A percentile compares a stretch with the other conserved stretches of the same genome.
phyloP scores from a whole-genome alignment of 257 asterid species.

The Solanum appendiculatum region DNA sequence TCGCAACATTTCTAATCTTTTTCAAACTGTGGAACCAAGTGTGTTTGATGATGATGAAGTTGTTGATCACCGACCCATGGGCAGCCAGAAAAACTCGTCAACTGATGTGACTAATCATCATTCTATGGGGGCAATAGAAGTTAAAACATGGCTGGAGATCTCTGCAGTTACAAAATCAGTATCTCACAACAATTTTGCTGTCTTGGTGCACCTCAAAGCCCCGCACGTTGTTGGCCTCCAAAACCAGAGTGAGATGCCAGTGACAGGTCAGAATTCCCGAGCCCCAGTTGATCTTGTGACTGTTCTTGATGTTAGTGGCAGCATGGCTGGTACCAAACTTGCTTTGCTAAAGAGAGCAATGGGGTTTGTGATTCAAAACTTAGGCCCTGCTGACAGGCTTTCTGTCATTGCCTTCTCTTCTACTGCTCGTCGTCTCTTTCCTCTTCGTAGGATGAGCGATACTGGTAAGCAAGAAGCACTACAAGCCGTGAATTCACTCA shows the following conservation, averaged over 20 bases:
- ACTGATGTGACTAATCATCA: conserved; percentile 3
- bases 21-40: conserved; percentile 38
- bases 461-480: conserved; percentile 60
- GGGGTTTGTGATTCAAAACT: conserved; percentile 81
- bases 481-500: conserved; percentile 70
- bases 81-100: conserved; percentile 5
- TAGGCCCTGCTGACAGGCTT: conserved; percentile 81
- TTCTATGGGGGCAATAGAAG: conserved; percentile 28
- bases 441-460: conserved; percentile 68
- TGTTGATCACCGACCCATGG: conserved; percentile 12
- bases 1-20: conserved; percentile 12
- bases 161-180: conserved; percentile 46
- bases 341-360: conserved; percentile 84
- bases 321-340: conserved; percentile 95
- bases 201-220: conserved; percentile 76
- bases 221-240: conserved; percentile 22
- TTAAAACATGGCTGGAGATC: conserved; percentile 53
- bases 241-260: conserved; percentile 17
- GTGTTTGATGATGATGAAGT: conserved; percentile 73
- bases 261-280: conserved; percentile 33
- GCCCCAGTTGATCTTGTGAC: conserved; percentile 84
- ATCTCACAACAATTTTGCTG: conserved; percentile 31
- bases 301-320: conserved; percentile 91
- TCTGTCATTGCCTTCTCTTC: conserved; percentile 87
- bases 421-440: conserved; percentile 73